Evolutionary conservation across 2,329 filamentous ascomycete species (phyloP).

Genomic region (Echinosphaeria canescens): DNA sequence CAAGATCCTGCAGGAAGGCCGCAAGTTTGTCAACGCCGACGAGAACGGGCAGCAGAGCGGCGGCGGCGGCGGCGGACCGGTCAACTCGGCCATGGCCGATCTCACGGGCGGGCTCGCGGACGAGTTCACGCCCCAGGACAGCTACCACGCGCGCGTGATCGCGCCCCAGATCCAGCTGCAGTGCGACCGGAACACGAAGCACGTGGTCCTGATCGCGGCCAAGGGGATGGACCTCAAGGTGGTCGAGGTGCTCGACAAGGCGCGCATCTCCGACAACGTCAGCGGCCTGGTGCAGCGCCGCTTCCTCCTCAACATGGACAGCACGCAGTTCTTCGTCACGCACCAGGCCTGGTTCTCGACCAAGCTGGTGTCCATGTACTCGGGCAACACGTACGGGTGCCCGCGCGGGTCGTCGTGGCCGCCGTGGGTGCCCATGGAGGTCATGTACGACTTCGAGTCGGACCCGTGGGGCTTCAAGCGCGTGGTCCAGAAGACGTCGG

Average conservation of each 20-base stretch:
- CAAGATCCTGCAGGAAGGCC: conserved; percentile 66
- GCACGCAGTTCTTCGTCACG: conserved; percentile 93
- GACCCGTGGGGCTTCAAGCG: conserved; percentile 97
- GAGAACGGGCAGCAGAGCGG: conserved; percentile 20
- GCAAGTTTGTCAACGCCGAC: conserved; percentile 58
- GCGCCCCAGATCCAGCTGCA: conserved; percentile 96
- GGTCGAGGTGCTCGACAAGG: conserved; percentile 94
- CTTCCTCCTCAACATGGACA: conserved; percentile 91
- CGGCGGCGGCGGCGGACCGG: conserved; percentile 2
- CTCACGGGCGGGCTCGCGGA: conserved; percentile 58
- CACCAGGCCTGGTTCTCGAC: conserved; percentile 79
- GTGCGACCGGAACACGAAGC: conserved; percentile 93
- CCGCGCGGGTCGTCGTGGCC: conserved; percentile 78
- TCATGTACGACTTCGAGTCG: conserved; percentile 90
- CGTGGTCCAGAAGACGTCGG: conserved; percentile 92
- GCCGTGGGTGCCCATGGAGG: conserved; percentile 94
- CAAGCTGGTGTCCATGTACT: conserved; percentile 77
- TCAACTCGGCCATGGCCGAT: conserved; percentile 30
- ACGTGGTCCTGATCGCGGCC: conserved; percentile 87
- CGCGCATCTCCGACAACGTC: conserved; percentile 75
- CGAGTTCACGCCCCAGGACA: conserved; percentile 80
- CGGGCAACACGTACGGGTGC: conserved; percentile 80
- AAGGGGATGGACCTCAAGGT: conserved; percentile 98
- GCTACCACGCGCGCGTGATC: conserved; percentile 85
- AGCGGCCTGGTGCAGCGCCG: conserved; percentile 88